Evolutionary conservation across 768 basidiomycete genomes (phyloP).

Genomic region (Paxillus rubicundulus): DNA sequence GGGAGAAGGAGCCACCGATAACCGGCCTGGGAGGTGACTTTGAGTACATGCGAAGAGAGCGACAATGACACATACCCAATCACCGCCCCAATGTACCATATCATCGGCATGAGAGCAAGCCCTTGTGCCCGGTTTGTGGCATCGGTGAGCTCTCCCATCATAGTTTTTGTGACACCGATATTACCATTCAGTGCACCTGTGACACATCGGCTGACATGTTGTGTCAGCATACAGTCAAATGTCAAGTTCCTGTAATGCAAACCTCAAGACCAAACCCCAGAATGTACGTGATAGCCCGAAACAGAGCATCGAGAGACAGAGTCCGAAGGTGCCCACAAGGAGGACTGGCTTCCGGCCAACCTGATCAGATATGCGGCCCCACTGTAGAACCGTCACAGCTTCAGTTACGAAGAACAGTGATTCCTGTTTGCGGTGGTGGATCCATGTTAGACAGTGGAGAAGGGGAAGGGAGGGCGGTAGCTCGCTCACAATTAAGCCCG

Average conservation of each 20-base stretch:
- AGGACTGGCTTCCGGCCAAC: conserved; percentile 75
- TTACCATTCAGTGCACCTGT: conserved; percentile 64
- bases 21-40: conserved; percentile 19
- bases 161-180: conserved; percentile 64
- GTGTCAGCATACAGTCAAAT: too few species aligned
- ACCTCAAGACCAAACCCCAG: conserved; percentile 53
- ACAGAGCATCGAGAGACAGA: conserved; percentile 64
- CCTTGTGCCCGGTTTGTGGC: conserved; percentile 18
- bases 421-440: conserved; percentile 54
- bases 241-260: too few species aligned
- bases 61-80: too few species aligned
- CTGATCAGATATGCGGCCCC: conserved; percentile 68
- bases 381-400: conserved; percentile 66
- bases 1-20: conserved; percentile 55
- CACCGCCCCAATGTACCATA: conserved; percentile 13
- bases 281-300: conserved; percentile 71
- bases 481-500: conserved; percentile 58
- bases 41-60: too few species aligned
- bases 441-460: neutral
- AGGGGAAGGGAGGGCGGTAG: neutral
- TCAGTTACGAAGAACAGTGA: conserved; percentile 77
- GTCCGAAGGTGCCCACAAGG: conserved; percentile 57
- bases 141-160: conserved; percentile 61
- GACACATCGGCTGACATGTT: conserved; percentile 43
- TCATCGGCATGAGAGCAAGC: conserved; percentile 18